Percentiles rank a stretch among this genome's conserved stretches.
Conservation (phyloP, 2,329 filamentous ascomycete species). For the Fusarium coicis region DNA sequence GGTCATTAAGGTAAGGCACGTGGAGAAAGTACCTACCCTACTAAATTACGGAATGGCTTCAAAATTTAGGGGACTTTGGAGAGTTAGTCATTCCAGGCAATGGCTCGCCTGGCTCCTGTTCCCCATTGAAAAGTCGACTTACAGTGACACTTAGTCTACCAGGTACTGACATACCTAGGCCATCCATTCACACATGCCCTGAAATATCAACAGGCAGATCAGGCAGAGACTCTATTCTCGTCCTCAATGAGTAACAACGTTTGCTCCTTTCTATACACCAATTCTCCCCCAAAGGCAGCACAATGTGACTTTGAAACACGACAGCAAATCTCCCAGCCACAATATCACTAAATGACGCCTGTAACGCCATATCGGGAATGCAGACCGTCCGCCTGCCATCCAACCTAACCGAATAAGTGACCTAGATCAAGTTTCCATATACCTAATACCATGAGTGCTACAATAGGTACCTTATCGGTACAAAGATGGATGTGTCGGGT, state of each 20-base stretch:
- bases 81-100: slow-evolving; percentile 35
- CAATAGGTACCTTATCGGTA: not conserved
- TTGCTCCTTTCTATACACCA: not conserved
- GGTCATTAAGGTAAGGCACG: not conserved
- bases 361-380: not conserved
- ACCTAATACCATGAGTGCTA: not conserved
- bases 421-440: not conserved
- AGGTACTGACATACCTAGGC: slow-evolving; percentile 14
- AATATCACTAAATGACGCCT: slow-evolving; percentile 20
- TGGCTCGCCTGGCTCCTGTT: slow-evolving; percentile 32
- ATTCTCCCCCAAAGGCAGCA: not conserved
- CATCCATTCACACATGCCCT: slow-evolving; percentile 30
- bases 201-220: slow-evolving; percentile 30
- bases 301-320: slow-evolving; percentile 22
- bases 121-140: not conserved
- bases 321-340: slow-evolving; percentile 7
- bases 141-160: not conserved
- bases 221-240: slow-evolving; percentile 38
- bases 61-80: slow-evolving; percentile 32
- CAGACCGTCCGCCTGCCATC: not conserved
- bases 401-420: not conserved
- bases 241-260: slow-evolving; percentile 13
- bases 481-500: not conserved
- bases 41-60: slow-evolving; percentile 16
- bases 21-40: not conserved